Base-by-base conservation (phyloP, 179 eudicot genomes). In the Actinidia arguta region DNA sequence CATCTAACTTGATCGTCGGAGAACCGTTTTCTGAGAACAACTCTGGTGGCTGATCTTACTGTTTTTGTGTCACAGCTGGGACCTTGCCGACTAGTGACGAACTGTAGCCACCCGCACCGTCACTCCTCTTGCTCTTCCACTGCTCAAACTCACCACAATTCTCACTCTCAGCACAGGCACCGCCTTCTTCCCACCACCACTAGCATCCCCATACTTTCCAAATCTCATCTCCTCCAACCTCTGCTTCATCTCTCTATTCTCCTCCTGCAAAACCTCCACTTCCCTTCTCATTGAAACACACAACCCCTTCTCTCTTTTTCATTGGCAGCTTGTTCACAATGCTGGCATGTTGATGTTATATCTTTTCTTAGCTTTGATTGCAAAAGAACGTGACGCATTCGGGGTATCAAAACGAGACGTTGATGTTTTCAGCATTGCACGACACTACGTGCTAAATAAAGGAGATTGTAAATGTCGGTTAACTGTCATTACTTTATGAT, bases 261-360 rank as follows among this genome's bases (percentile, higher is more conserved):
- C 95, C 27, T 72, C 90, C 75, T 83, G 89, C 78, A 96, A 84
- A 54, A 80, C 89, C 88, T 91, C 95, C 87, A 96, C 79, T 85
- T 95, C 99, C 54, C 87, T 90, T 62, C 88, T 84, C 92, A 93
- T 89, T 92, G 91, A 93, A 64, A 87, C 78, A 82, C 90, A 91
- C 94, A 93, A 89, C 10, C 98, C 94, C 81, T 92, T 96, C 89
- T n/a, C n/a, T n/a, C n/a, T n/a, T n/a, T 66, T 31, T 27, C 71
- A 31, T 5, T 66, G 11, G 16, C 8, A 25, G 71, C n/a, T 13
- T 66, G 46, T 36, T 31, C 46, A 6, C 7, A 63, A n/a, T n/a
- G n/a, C n/a, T 31, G 5, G 4, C 25, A 46, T 39, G 20, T 36
- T 59, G 17, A 51, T 16, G 18, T 42, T 47, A 77, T n/a, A 42